A percentile compares a stretch with the other conserved stretches of the same genome.
Conservation (phyloP, 2,329 filamentous ascomycete species). For the Colletotrichum gigasporum region DNA sequence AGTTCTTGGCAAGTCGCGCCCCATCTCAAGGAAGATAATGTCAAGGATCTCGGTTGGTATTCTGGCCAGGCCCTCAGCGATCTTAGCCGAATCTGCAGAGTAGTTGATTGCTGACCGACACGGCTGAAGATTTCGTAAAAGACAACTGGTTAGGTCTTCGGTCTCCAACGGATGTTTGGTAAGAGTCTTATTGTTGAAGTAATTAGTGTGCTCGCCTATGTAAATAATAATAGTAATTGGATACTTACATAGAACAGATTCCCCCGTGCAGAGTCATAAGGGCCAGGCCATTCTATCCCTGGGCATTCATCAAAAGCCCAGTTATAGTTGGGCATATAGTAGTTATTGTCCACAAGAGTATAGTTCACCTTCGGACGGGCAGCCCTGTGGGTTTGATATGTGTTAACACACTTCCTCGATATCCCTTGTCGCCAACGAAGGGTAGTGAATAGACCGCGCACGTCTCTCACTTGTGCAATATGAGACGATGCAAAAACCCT, state of each 20-base stretch:
- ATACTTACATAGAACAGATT: neutral
- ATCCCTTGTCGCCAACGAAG: neutral
- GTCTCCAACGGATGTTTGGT: neutral
- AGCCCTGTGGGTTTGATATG: neutral
- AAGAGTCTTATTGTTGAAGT: neutral
- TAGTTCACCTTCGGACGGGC: neutral
- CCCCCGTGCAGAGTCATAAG: neutral
- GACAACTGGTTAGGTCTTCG: neutral
- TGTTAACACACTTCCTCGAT: neutral
- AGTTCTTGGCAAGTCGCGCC: neutral
- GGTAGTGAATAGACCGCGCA: neutral
- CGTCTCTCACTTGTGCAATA: neutral
- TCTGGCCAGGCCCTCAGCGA: neutral
- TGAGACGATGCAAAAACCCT: neutral
- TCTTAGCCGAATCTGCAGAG: neutral
- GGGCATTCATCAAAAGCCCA: neutral
- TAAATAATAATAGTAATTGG: neutral
- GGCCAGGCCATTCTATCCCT: neutral
- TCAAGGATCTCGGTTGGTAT: neutral
- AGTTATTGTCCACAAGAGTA: neutral
- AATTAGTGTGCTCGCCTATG: neutral
- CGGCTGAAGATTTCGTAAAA: neutral
- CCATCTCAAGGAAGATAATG: neutral
- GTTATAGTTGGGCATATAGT: neutral
- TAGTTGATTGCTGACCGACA: neutral